These are phyloP conservation scores for Wilcoxina mikolae DNA, from an alignment of 495 filamentous ascomycete species.

Conservation along the genomic window DNA sequence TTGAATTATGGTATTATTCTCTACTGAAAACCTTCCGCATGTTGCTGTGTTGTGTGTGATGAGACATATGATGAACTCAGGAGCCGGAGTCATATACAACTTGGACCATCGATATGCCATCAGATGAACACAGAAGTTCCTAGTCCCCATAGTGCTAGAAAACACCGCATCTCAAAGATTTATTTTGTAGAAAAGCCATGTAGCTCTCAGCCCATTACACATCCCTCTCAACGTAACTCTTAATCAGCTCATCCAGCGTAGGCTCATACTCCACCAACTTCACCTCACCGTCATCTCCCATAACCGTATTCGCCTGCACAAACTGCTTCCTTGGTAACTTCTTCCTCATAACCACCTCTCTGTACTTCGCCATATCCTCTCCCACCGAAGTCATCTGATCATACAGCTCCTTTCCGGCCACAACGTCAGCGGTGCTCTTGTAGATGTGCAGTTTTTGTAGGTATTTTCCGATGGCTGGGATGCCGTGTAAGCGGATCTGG, in stretches of 20 bases:
- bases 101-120: too few relatives aligned
- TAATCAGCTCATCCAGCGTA: slow-evolving; percentile 68
- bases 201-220: too few relatives aligned
- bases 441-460: slow-evolving; percentile 83
- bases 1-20: too few relatives aligned
- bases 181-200: too few relatives aligned
- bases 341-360: slow-evolving; percentile 64
- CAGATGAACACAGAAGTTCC: too few relatives aligned
- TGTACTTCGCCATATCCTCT: slow-evolving; percentile 56
- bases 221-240: slow-evolving; percentile 74
- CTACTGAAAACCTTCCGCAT: too few relatives aligned
- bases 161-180: too few relatives aligned
- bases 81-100: too few relatives aligned
- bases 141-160: too few relatives aligned
- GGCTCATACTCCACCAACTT: slow-evolving; percentile 80
- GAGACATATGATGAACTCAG: too few relatives aligned
- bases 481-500: slow-evolving; percentile 60
- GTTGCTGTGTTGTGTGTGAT: too few relatives aligned
- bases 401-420: slow-evolving; percentile 60
- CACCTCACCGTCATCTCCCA: slow-evolving; percentile 56
- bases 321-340: slow-evolving; percentile 92
- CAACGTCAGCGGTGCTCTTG: slow-evolving; percentile 77
- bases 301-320: slow-evolving; percentile 78
- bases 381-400: slow-evolving; percentile 66
- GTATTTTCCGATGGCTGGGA: slow-evolving; percentile 69